These are phyloP conservation scores for Trametes punicea DNA, from an alignment of 768 basidiomycete species.

Conservation along the genomic window DNA sequence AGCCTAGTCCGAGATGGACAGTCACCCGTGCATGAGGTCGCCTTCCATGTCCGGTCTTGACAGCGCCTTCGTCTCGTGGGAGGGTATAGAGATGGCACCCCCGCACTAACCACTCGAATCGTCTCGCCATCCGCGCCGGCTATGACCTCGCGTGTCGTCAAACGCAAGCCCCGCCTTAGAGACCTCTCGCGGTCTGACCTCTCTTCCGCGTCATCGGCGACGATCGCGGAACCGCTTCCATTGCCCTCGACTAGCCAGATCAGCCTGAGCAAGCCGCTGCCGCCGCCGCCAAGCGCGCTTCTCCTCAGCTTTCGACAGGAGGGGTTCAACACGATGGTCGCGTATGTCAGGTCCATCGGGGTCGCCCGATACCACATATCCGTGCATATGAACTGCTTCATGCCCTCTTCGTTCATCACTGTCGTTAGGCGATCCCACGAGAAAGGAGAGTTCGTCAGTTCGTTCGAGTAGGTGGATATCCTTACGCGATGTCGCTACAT, in stretches of 20 bases:
- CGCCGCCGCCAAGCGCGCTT: constrained; percentile 1
- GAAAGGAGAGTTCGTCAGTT: constrained; percentile 44
- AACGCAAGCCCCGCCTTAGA: constrained; percentile 4
- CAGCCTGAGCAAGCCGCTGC: background rate
- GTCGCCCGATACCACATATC: constrained; percentile 40
- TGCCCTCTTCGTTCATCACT: constrained; percentile 46
- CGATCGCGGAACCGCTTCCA: background rate
- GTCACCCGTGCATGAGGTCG: background rate
- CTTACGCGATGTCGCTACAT: background rate
- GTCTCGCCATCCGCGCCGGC: background rate
- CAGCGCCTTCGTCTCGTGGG: background rate
- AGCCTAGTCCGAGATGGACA: background rate
- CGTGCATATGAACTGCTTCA: constrained; percentile 48
- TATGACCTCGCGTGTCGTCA: background rate
- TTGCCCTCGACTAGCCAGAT: background rate
- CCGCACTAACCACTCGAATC: too few relatives aligned
- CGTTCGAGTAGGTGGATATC: constrained; percentile 40
- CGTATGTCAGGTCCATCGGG: constrained; percentile 1
- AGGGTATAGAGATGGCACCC: background rate
- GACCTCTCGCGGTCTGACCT: background rate
- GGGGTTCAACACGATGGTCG: constrained; percentile 23
- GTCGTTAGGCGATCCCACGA: constrained; percentile 39
- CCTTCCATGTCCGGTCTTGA: background rate
- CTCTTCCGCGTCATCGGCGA: background rate
- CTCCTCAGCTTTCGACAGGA: constrained; percentile 18